Evolutionary conservation across 2,329 filamentous ascomycete genomes (phyloP), one percentile per base, ranked within the genome.

Genomic region (Pezizomycotina sp.): DNA sequence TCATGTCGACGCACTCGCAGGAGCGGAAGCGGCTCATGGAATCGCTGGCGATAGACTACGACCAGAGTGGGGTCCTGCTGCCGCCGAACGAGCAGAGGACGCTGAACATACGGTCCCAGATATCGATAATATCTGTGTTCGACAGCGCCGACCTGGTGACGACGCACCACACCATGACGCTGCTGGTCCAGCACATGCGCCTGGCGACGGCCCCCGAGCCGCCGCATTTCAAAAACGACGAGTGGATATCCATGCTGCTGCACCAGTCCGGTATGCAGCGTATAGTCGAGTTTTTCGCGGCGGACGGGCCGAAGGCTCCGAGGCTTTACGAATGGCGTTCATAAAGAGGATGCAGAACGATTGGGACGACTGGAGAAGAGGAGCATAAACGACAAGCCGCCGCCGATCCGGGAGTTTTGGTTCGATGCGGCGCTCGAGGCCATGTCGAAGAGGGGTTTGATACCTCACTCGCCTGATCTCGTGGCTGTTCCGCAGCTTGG

Each of bases 341-440:
- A 51, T 50, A 43, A 28, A 39, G 22, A 48, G 48, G 15, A 52
- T 52, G 50, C 47, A 51, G 40, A 41, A 44, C 16, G 50, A 52
- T 31, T 48, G 46, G 13, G 44, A 48, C n/a, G 45, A 48, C 21
- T 42, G 34, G 34, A 38, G 19, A 30, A 31, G 9, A 29, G 19
- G 28, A 15, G 31, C 20, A 8, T 35, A 24, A 20, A 42, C 12
- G 34, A 33, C 10, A 48, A 46, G 34, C 37, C 37, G 24, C 49
- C 48, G 14, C 50, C 45, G 28, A 45, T 52, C 2, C 33, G 46
- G 8, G 49, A 51, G 34, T 47, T 51, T 19, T 52, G 50, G 50
- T 52, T 52, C 34, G 43, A 50, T 36, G 48, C 43, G 18, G 50
- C 49, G 18, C 48, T 42, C 18, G 43, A 48, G 41, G 49, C 49